Conservation (phyloP, 2,329 filamentous ascomycete species). For the Pyrenochaeta sp. region DNA sequence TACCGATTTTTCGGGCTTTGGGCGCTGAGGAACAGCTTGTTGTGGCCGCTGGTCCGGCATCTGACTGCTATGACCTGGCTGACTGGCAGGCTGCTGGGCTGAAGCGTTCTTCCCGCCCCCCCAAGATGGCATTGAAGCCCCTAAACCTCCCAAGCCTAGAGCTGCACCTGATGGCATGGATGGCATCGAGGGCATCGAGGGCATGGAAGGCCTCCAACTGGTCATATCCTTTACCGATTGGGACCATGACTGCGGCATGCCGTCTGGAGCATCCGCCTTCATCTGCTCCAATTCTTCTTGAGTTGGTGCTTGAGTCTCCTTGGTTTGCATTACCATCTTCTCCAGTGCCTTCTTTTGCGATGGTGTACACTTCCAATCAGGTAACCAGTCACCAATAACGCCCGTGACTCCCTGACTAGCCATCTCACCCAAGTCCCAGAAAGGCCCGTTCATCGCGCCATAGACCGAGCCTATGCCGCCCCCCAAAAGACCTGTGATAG, state of each 20-base stretch:
- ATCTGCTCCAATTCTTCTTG: slow-evolving; percentile 33
- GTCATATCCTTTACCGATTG: slow-evolving; percentile 44
- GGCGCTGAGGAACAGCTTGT: too few species aligned
- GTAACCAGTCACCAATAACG: slow-evolving; percentile 43
- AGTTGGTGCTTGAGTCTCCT: slow-evolving; percentile 40
- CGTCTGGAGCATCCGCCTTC: slow-evolving; percentile 23
- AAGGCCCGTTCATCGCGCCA: slow-evolving; percentile 45
- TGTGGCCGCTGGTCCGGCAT: background rate
- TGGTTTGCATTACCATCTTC: slow-evolving; percentile 48
- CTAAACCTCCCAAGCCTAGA: slow-evolving; percentile 34
- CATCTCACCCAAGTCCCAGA: slow-evolving; percentile 47
- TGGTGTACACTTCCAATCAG: slow-evolving; percentile 43
- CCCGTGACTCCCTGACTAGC: slow-evolving; percentile 43
- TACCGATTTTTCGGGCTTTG: too few species aligned
- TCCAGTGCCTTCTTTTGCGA: slow-evolving; percentile 46
- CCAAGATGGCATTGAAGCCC: slow-evolving; percentile 33
- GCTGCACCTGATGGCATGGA: slow-evolving; percentile 28
- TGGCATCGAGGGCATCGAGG: slow-evolving; percentile 36
- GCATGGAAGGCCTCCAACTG: slow-evolving; percentile 38
- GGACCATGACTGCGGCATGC: slow-evolving; percentile 43
- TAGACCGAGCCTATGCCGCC: slow-evolving; percentile 46
- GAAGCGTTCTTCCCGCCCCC: slow-evolving; percentile 14
- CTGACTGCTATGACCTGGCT: slow-evolving; percentile 11
- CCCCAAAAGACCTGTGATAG: slow-evolving; percentile 44
- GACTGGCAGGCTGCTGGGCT: slow-evolving; percentile 10